Conservation (phyloP, 2,329 filamentous ascomycete species). For the Catunica adiposa region DNA sequence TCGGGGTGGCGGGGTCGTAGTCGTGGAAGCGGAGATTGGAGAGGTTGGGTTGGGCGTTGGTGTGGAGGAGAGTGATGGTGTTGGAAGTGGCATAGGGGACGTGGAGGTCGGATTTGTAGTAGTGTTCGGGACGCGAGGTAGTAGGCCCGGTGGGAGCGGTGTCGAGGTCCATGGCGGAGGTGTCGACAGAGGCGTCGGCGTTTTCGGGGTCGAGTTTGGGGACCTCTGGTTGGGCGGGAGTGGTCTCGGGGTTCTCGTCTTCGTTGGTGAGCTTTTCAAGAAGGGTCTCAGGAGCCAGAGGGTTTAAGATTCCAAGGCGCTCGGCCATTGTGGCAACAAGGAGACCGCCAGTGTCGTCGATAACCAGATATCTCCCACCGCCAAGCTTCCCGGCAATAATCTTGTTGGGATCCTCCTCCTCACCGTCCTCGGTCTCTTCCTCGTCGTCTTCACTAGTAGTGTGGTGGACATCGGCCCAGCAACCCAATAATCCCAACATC, state of each 20-base stretch:
- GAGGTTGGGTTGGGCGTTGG: constrained; percentile 75
- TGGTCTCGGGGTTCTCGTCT: background rate
- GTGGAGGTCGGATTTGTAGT: constrained; percentile 33
- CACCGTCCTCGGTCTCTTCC: constrained; percentile 6
- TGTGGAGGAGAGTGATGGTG: constrained; percentile 65
- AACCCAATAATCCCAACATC: constrained; percentile 61
- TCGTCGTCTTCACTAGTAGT: constrained; percentile 25
- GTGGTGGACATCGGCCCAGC: constrained; percentile 81
- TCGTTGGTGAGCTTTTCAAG: constrained; percentile 6
- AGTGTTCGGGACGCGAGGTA: constrained; percentile 12
- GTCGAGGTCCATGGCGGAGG: background rate
- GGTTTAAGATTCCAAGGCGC: constrained; percentile 66
- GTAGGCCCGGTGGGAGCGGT: background rate
- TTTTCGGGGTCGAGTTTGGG: too few relatives aligned
- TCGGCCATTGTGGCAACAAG: constrained; percentile 74
- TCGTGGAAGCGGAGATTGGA: constrained; percentile 77
- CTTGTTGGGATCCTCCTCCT: constrained; percentile 15
- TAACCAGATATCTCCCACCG: constrained; percentile 52
- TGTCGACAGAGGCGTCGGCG: constrained; percentile 2
- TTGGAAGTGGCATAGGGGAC: constrained; percentile 54
- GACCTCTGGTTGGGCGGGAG: too few relatives aligned
- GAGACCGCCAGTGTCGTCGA: constrained; percentile 76
- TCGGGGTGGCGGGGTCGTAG: constrained; percentile 55
- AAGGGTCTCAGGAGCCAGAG: constrained; percentile 20
- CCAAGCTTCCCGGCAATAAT: constrained; percentile 15